Evolutionary conservation across 2,329 filamentous ascomycete species (phyloP), one percentile per base, ranked within the genome.

Genomic region (Paracoccidioides brasiliensis): DNA sequence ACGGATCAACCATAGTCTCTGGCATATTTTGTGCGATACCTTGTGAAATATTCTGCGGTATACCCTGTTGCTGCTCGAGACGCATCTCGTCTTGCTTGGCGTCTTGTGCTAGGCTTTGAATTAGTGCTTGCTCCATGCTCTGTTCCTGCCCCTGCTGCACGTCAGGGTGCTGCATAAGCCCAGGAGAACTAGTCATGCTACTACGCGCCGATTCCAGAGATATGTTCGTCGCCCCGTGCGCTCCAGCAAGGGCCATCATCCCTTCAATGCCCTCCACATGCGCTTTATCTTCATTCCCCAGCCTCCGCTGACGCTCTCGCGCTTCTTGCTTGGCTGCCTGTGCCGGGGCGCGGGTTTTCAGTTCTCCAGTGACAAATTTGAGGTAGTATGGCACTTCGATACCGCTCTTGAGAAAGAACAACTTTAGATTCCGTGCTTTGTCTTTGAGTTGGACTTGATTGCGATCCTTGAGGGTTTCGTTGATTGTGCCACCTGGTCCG

Each of bases 361-460:
- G 74, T 70, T 95, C 90, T 3, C 90, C 90, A 0, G 90, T 95
- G 9, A 95, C 90, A 35, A 86, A 87, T 64, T 90, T 84, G 28
- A 95, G 73, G 62, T 93, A 93, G 63, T 87, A 89, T 0, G 90
- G 90, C 68, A 95, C 90, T 64, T 95, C 90, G 4, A 89, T 90
- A 53, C 88, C 88, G 15, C 86, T 91, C 74, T 95, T 95, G 54
- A 95, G 74, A 70, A 95, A 95, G 73, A 93, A 95, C 0, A 95
- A 73, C 69, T 95, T 95, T 51, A 95, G 72, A 61, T 95, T 95
- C 52, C 89, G 79, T 0, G 89, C 89, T 70, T 95, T 95, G 67
- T 95, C 89, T 69, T 95, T 95, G 10, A 95, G 76, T 67, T 95
- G 90, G 0, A 95, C 90, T 66, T 95, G 89, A 46, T 90, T 94